Evolutionary conservation across 2,329 filamentous ascomycete species (phyloP), one percentile per base, ranked within the genome.

Genomic region (Aspergillus hortae): DNA sequence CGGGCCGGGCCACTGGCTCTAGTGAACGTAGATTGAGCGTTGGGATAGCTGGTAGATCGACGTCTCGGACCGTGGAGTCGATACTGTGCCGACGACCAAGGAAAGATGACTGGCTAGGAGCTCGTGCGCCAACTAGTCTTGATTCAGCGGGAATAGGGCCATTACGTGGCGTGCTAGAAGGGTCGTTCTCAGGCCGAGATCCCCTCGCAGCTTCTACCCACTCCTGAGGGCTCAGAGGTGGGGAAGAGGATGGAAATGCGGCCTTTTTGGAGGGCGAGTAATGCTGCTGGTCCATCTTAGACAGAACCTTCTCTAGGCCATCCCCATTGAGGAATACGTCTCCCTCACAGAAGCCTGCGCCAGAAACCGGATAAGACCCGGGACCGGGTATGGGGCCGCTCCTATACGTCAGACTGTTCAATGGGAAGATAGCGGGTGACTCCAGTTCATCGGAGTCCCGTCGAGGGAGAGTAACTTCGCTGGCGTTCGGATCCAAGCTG

Each of bases 191-290:
- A 30, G 56, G 54, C 11, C 57, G 59, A 27, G 57, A 58, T 6
- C 49, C 54, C 51, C 66, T 66, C 19, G 70, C 71, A 19, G 72
- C 72, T 33, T 72, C 72, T 33, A 74, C 51, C 72, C 72, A 74
- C 46, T 74, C 72, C 46, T 72, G 64, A 4, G 72, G 69, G 3
- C 70, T 71, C n/a, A 74, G 55, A 3, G 66, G 67, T 4, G 66
- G 63, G 1, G 69, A 70, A 2, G 63, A 60, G 27, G 54, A 58
- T 14, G 32, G 53, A 36, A 30, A 43, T 9, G 43, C 48, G 15
- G 58, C 52, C 15, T 48, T 54, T 25, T 56, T 57, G 9, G 60
- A 56, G 2, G 60, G 56, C 10, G 60, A 58, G 40, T 58, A 64
- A 14, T 61, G 47, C 4, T 61, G 55, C n/a, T 57, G 61, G 3